Evolutionary conservation across 1,139 yeast genomes (phyloP), one percentile per base, ranked within the genome.

Genomic region (Zygosaccharomyces sapae): DNA sequence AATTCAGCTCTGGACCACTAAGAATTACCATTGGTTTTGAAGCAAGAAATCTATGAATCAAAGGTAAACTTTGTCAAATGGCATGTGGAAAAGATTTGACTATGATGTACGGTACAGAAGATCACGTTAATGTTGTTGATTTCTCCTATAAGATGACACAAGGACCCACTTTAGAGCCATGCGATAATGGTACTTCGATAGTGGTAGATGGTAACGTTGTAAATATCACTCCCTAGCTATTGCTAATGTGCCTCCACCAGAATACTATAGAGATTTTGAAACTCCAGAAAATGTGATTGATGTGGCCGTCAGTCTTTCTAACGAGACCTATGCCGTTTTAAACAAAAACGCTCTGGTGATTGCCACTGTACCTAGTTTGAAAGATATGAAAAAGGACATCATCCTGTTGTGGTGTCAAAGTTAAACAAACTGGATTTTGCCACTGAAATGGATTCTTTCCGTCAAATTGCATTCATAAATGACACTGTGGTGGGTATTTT

Each of bases 201-300:
- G 96, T 92, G 0, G 73, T 85, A 31, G 98, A 94, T 69, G 97
- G 97, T 2, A 59, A 68, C 1, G 73, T 74, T 10, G 75, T 84
- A 27, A 80, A 82, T 57, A 69, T 89, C 27, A 90, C 98, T 0
- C 97, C 98, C 71, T 94, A 34, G 75, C 85, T 0, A 66, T 83
- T 33, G 96, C 97, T 1, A 88, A 83, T 63, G 94, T 88, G 4
- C 99, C 99, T 2, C 99, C 99, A 1, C 99, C 99, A 36, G 80
- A 87, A 62, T 76, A 88, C 35, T 85, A 76, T 64, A 75, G 95
- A 52, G 86, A 82, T 43, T 67, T 85, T 41, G 76, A 75, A 12
- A 68, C 82, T 8, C 71, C 70, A 6, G 72, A 68, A 2, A 76
- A 78, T 47, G 80, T 89, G 9, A 67, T 74, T 19, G 88, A 84